phyloP scores from a whole-genome alignment of 1,284 basidiomycete species.

The Macrocybe sp. region DNA sequence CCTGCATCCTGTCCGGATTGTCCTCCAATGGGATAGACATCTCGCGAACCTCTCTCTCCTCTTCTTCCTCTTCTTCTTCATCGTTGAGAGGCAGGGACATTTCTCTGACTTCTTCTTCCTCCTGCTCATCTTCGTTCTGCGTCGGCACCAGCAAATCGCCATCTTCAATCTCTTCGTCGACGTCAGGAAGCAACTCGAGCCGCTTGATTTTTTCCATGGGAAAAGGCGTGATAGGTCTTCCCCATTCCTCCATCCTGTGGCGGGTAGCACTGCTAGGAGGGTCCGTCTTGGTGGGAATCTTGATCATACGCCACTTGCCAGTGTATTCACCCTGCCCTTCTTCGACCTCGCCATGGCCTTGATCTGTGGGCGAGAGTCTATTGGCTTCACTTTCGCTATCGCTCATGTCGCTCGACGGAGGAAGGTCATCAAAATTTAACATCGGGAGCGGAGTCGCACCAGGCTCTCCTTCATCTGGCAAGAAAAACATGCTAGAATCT shows the following conservation, averaged over 20 bases:
- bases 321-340: slow-evolving; percentile 57
- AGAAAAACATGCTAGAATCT: slow-evolving; percentile 23
- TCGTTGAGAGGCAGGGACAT: not conserved
- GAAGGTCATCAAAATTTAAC: slow-evolving; percentile 17
- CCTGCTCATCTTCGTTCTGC: slow-evolving; percentile 4
- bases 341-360: slow-evolving; percentile 9
- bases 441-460: slow-evolving; percentile 19
- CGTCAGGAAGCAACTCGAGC: not conserved
- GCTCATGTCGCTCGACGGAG: slow-evolving; percentile 20
- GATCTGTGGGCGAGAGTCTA: not conserved
- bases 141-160: not conserved
- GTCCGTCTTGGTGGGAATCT: slow-evolving; percentile 58
- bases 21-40: slow-evolving; percentile 11
- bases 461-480: slow-evolving; percentile 16
- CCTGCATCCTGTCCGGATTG: slow-evolving; percentile 1
- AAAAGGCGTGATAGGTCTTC: slow-evolving; percentile 63
- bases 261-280: slow-evolving; percentile 55
- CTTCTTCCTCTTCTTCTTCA: slow-evolving; percentile 23
- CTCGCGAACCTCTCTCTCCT: slow-evolving; percentile 26
- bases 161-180: slow-evolving; percentile 8
- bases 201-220: slow-evolving; percentile 23
- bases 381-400: slow-evolving; percentile 21
- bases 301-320: slow-evolving; percentile 49
- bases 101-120: slow-evolving; percentile 12
- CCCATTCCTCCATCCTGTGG: slow-evolving; percentile 53